Evolutionary conservation across 2,329 filamentous ascomycete genomes (phyloP), one percentile per base, ranked within the genome.

Genomic region (Calycina herbarum): DNA sequence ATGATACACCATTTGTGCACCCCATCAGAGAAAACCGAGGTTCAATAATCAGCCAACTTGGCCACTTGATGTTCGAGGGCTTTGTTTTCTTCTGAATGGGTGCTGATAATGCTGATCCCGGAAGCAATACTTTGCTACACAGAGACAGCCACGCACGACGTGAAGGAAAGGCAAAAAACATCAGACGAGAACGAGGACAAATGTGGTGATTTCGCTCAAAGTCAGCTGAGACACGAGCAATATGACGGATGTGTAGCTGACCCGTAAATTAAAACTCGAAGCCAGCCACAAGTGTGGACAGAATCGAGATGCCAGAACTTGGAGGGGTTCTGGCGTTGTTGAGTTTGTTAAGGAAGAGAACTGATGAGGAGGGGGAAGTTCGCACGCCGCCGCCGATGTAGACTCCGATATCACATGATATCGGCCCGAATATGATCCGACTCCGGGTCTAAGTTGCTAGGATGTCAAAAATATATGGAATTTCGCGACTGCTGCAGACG

Each of bases 151-250:
- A 51, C 45, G 45, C 45, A 51, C 45, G 11, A 51, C 45, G 45
- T 24, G 45, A 51, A 24, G 45, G 45, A 24, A 24, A 11, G 45
- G 5, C 45, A 51, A 4, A 29, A 51, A 51, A 11, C 45, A 51
- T 24, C 45, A 51, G 45, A 51, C 20, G 45, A 51, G 45, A 5
- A 24, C 10, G 45, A 51, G 20, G n/a, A 24, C n/a, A 20, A 24
- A 51, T 51, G 45, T 51, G 45, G 45, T 51, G 45, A 27, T 51
- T 51, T 20, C 7, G 20, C 20, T 51, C 45, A 24, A 11, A 51
- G 45, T 51, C 45, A 51, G 45, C 45, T 51, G 45, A 48, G n/a
- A 51, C n/a, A 51, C 45, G 10, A 24, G n/a, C n/a, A 51, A 24
- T 24, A 4, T 51, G 45, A 51, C 27, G 17, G 45, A 27, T 51